Conservation (phyloP, 2,329 filamentous ascomycete genomes). For the Diaporthe capsici region DNA sequence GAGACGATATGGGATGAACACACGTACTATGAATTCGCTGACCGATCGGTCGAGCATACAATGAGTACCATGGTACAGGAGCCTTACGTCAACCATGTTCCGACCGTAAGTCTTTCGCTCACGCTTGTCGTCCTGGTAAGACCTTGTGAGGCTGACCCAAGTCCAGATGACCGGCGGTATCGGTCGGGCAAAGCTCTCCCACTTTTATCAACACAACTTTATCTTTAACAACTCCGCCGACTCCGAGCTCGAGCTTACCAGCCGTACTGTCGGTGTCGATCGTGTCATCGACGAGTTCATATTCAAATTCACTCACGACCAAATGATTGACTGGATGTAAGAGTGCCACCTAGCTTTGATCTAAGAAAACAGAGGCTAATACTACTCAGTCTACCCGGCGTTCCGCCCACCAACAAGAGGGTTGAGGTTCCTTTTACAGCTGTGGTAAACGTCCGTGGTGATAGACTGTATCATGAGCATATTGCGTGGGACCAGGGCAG, state of each 20-base stretch:
- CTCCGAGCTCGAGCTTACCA: conserved; percentile 77
- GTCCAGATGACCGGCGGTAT: conserved; percentile 75
- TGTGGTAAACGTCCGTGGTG: conserved; percentile 77
- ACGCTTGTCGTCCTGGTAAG: background rate
- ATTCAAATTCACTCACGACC: conserved; percentile 74
- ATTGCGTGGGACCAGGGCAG: conserved; percentile 80
- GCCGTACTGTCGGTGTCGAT: conserved; percentile 79
- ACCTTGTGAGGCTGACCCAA: background rate
- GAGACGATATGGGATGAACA: conserved; percentile 87
- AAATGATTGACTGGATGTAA: conserved; percentile 78
- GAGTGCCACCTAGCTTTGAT: conserved; percentile 46
- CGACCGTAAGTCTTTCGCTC: conserved; percentile 65
- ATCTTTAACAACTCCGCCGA: conserved; percentile 81
- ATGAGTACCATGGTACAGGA: conserved; percentile 68
- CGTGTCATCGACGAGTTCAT: conserved; percentile 81
- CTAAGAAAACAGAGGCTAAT: conserved; percentile 16
- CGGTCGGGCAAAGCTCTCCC: conserved; percentile 72
- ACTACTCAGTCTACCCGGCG: conserved; percentile 61
- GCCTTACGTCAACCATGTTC: conserved; percentile 79
- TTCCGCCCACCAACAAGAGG: conserved; percentile 66
- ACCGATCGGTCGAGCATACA: conserved; percentile 77
- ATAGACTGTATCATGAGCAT: conserved; percentile 78
- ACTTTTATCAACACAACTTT: conserved; percentile 82
- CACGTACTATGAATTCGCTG: conserved; percentile 78
- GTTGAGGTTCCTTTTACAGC: conserved; percentile 75